Evolutionary conservation across 2,329 filamentous ascomycete genomes (phyloP), one percentile per base, ranked within the genome.

Genomic region (Aspergillus viridinutans): DNA sequence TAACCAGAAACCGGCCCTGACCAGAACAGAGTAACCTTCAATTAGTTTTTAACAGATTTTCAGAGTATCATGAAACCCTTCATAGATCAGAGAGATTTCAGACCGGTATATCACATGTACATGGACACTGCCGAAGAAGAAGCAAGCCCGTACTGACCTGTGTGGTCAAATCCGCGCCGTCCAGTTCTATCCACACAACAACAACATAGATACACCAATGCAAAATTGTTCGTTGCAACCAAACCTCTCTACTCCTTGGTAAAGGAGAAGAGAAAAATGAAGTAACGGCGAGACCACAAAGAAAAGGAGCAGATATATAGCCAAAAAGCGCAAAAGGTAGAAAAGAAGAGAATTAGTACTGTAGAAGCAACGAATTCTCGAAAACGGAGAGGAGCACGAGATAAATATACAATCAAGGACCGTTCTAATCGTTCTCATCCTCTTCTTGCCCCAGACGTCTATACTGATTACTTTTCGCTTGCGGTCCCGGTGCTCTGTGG

Each of bases 361-460:
- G 9, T 14, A 14, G 43, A 47, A 26, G 10, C 8, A 23, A 17
- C 32, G 17, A 35, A 38, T 7, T 38, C 32, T 38, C 14, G 5
- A 17, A 38, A 17, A 38, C 32, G 14, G 6, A 38, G 32, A 17
- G 32, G 32, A 38, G 2, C 32, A 17, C 32, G 14, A 38, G 32
- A 25, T 47, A 6, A 6, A 47, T 47, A 26, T 9, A 8, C 26
- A 43, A 47, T 20, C 23, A 47, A 3, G 32, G n/a, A 28, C 50
- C 38, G 28, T 26, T 56, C n/a, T 53, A 32, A 56, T 63, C 58
- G 49, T 61, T 67, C 58, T 64, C 68, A 38, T 76, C 73, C 49
- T 80, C 78, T n/a, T 76, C 75, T 61, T 81, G 78, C 50, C 74
- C 77, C 57, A 81, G 62, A 50, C 73, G 71, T 64, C 75, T 71